Conservation (phyloP, 1,284 basidiomycete genomes). For the Cryptococcus sp. region DNA sequence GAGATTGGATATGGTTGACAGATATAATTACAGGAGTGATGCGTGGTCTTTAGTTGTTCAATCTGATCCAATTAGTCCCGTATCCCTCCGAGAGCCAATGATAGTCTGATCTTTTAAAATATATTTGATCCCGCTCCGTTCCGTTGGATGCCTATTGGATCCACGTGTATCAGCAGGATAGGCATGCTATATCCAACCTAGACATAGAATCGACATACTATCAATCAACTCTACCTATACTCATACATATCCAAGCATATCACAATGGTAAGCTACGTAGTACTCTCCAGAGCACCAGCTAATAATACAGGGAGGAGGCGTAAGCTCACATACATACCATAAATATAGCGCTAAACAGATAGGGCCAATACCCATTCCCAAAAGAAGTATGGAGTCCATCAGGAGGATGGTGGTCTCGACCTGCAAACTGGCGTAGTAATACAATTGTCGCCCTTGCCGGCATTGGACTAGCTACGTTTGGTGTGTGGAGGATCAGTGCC, state of each 20-base stretch:
- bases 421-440: constrained; percentile 54
- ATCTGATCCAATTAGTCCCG: too few relatives aligned
- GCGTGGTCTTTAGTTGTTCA: too few relatives aligned
- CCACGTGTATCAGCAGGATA: too few relatives aligned
- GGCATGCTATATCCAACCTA: neutral
- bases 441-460: constrained; percentile 51
- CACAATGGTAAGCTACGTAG: constrained; percentile 6
- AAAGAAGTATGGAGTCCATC: constrained; percentile 57
- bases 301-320: constrained; percentile 25
- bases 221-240: neutral
- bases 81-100: neutral
- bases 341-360: neutral
- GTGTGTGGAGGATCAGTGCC: constrained; percentile 52
- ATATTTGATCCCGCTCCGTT: neutral
- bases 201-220: neutral
- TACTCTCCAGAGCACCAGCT: constrained; percentile 2
- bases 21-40: too few relatives aligned
- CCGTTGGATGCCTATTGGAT: too few relatives aligned
- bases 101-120: neutral
- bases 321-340: constrained; percentile 8
- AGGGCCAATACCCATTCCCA: constrained; percentile 54
- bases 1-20: neutral
- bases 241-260: neutral
- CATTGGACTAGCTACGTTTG: constrained; percentile 50
- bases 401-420: constrained; percentile 58